Base-by-base conservation (phyloP, 805 yeast species). In the Starmera amethionina region DNA sequence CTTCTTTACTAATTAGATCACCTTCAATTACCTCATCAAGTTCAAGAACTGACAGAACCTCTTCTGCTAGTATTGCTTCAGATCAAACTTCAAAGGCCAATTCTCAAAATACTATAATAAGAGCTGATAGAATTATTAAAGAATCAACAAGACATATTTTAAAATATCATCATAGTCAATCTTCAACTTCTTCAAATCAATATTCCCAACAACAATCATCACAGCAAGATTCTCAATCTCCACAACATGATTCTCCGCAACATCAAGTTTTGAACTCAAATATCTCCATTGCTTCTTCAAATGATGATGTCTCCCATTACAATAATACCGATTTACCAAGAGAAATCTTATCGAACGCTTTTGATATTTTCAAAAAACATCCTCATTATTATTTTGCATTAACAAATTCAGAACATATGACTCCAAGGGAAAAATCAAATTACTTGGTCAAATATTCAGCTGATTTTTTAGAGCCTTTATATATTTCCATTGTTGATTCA, bases 401-500 rank as follows among this genome's bases (percentile, higher is more conserved):
- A 19, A 7, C n/a, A 19, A 44, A 38, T 30, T 35, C 40, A 5
- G 46, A 42, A 30, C 15, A 31, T 9, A 6, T 13, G 12, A 32
- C 19, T 12, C 13, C 9, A 22, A 30, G 32, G 16, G 48, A 42
- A 4, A 46, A 40, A 18, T 38, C 47, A 13, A 28, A 34, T 4
- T 34, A 37, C 29, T 16, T 50, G 14, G 4, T 34, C 9, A 25
- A 19, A 1, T 35, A 30, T 9, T 36, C 42, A 7, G 11, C 27
- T 5, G 45, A 40, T 1, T 12, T 48, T 4, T 28, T 51, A 16
- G 60, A 64, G 38, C 69, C 76, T 2, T 47, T 73, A 4, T 55
- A 64, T 13, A 55, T 55, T 30, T 60, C 73, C 1, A 47, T 71
- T 13, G 51, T 59, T 27, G 68, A 67, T 42, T 49, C 59, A 3